Percentiles rank a stretch among this genome's conserved stretches.
Evolutionary conservation across 352 stramenopile species (phyloP).

Genomic region (Lagenidium sp.): DNA sequence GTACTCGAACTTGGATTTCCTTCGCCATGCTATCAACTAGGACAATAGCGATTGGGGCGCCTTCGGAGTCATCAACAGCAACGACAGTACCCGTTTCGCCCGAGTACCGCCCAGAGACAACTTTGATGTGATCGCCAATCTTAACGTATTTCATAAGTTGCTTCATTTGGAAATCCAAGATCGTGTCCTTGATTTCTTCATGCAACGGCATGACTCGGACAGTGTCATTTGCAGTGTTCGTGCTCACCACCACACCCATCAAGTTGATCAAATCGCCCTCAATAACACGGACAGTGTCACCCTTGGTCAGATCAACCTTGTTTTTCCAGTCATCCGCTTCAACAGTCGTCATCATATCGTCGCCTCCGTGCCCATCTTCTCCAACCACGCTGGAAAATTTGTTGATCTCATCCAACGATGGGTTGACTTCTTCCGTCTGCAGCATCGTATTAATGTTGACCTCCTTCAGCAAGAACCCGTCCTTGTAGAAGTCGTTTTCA

Average conservation of each 20-base stretch:
- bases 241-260: conserved; percentile 86
- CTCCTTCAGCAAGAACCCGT: conserved; percentile 84
- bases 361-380: conserved; percentile 54
- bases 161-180: conserved; percentile 84
- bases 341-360: conserved; percentile 61
- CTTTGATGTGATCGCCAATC: conserved; percentile 89
- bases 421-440: conserved; percentile 77
- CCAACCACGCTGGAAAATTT: conserved; percentile 62
- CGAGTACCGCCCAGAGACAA: conserved; percentile 84
- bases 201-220: conserved; percentile 86
- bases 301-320: conserved; percentile 84
- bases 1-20: conserved; percentile 86
- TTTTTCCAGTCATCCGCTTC: conserved; percentile 86
- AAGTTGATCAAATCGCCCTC: conserved; percentile 84
- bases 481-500: conserved; percentile 85
- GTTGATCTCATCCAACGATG: conserved; percentile 84
- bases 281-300: conserved; percentile 83
- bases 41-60: conserved; percentile 80
- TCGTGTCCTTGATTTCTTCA: conserved; percentile 88
- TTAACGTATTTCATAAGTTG: conserved; percentile 90
- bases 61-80: conserved; percentile 76
- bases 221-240: conserved; percentile 83
- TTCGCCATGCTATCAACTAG: conserved; percentile 86
- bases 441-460: conserved; percentile 84
- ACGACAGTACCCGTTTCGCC: conserved; percentile 87